Percentiles rank a stretch among this genome's conserved stretches.
Evolutionary conservation across 2,329 filamentous ascomycete genomes (phyloP).

Genomic region (Fusarium secorum): DNA sequence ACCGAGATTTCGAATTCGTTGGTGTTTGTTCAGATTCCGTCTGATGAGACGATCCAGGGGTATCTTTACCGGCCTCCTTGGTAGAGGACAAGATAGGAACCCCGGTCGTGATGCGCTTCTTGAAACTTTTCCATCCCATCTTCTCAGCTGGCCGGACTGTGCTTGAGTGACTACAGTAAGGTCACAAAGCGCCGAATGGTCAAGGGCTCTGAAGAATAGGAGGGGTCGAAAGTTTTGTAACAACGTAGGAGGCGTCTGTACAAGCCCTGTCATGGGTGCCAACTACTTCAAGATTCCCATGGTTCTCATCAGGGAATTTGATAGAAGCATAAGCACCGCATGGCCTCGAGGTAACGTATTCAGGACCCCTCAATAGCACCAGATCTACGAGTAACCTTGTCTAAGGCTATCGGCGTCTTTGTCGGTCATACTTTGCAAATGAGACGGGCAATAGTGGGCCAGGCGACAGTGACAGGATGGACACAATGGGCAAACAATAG

Average conservation of each 20-base stretch:
- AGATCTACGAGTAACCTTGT: conserved; percentile 36
- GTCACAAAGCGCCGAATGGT: conserved; percentile 1
- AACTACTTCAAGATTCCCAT: not conserved
- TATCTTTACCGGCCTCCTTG: conserved; percentile 40
- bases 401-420: conserved; percentile 49
- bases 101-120: conserved; percentile 47
- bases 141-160: conserved; percentile 16
- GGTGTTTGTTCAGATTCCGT: conserved; percentile 21
- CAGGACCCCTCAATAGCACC: conserved; percentile 32
- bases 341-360: conserved; percentile 4
- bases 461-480: conserved; percentile 25
- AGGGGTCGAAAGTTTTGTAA: not conserved
- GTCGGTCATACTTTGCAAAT: conserved; percentile 49
- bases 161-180: not conserved
- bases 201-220: not conserved
- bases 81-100: conserved; percentile 45
- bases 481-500: conserved; percentile 15
- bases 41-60: conserved; percentile 18
- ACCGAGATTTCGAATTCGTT: conserved; percentile 40
- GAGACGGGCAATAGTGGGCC: conserved; percentile 45
- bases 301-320: not conserved
- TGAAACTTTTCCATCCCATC: conserved; percentile 52
- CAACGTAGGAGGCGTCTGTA: not conserved
- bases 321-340: conserved; percentile 8
- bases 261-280: conserved; percentile 1